Percentiles rank a stretch among this genome's conserved stretches.
These are phyloP conservation scores for Elongisporangium prolatum DNA, from an alignment of 352 stramenopile genomes.

Conservation along the genomic window DNA sequence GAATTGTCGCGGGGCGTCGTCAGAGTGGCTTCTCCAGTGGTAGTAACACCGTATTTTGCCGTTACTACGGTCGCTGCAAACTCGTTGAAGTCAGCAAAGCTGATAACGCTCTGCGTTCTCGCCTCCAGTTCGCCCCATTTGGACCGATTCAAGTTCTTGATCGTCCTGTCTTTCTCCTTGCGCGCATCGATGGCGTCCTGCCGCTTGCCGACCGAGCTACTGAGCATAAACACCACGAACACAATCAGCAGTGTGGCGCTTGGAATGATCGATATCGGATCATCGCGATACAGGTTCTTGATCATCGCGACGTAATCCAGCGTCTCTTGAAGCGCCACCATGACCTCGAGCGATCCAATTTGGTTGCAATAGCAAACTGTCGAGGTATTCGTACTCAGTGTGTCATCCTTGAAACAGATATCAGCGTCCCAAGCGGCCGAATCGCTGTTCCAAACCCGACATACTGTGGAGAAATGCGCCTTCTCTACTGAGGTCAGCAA, in stretches of 20 bases:
- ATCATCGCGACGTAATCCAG: slow-evolving; percentile 57
- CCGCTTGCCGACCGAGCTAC: slow-evolving; percentile 23
- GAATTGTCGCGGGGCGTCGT: slow-evolving; percentile 1
- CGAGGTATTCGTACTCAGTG: slow-evolving; percentile 20
- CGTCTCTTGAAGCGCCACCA: slow-evolving; percentile 57
- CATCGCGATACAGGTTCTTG: slow-evolving; percentile 55
- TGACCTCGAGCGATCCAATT: slow-evolving; percentile 40
- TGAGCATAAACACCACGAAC: slow-evolving; percentile 26
- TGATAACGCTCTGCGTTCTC: slow-evolving; percentile 19
- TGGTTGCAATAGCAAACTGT: slow-evolving; percentile 62
- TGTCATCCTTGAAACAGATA: slow-evolving; percentile 59
- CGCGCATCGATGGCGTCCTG: slow-evolving; percentile 30
- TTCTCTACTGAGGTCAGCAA: slow-evolving; percentile 37
- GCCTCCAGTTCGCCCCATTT: slow-evolving; percentile 62
- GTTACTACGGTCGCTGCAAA: slow-evolving; percentile 11
- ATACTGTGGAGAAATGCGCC: slow-evolving; percentile 58
- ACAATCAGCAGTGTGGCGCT: slow-evolving; percentile 33
- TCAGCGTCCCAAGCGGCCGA: slow-evolving; percentile 31
- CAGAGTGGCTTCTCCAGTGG: slow-evolving; percentile 9
- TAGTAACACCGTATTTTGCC: not conserved
- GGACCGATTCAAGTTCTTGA: slow-evolving; percentile 50
- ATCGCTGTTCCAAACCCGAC: slow-evolving; percentile 43
- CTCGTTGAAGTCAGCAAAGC: slow-evolving; percentile 47
- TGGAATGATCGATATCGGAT: slow-evolving; percentile 45
- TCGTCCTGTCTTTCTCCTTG: slow-evolving; percentile 44